These are phyloP conservation scores for Boletus pseudopeckii DNA, from an alignment of 768 basidiomycete genomes.

Conservation along the genomic window DNA sequence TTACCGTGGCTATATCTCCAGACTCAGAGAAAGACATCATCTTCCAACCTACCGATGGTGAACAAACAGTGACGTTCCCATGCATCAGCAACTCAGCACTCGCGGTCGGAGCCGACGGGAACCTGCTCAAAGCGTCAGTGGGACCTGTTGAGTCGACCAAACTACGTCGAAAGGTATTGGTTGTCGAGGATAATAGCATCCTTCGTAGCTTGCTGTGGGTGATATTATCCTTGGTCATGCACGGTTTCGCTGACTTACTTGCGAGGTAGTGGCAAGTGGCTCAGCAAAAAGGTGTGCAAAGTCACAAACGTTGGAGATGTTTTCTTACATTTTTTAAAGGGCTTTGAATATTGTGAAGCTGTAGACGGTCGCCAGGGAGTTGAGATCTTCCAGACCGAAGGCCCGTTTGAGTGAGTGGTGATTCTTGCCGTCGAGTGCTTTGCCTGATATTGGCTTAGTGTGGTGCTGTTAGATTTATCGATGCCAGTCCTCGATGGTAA, in stretches of 20 bases:
- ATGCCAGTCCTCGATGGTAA: slow-evolving; percentile 92
- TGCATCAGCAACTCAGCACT: slow-evolving; percentile 42
- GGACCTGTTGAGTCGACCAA: slow-evolving; percentile 46
- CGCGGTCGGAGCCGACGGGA: slow-evolving; percentile 57
- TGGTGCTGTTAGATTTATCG: slow-evolving; percentile 83
- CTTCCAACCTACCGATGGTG: slow-evolving; percentile 15
- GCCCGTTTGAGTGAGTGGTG: slow-evolving; percentile 78
- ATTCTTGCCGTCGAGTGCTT: neutral
- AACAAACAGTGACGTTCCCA: slow-evolving; percentile 4
- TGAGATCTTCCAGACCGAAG: slow-evolving; percentile 61
- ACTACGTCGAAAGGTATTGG: slow-evolving; percentile 59
- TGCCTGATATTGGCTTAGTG: slow-evolving; percentile 40
- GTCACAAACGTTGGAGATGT: neutral
- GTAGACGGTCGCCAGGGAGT: slow-evolving; percentile 86
- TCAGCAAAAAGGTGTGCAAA: slow-evolving; percentile 47
- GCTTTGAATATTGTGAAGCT: slow-evolving; percentile 74
- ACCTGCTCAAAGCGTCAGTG: slow-evolving; percentile 65
- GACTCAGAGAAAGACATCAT: slow-evolving; percentile 31
- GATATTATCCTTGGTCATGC: neutral
- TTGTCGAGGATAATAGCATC: slow-evolving; percentile 89
- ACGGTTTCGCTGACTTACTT: slow-evolving; percentile 9
- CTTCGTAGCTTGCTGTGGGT: slow-evolving; percentile 79
- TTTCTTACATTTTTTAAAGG: slow-evolving; percentile 35
- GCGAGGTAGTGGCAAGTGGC: slow-evolving; percentile 54
- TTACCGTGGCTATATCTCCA: slow-evolving; percentile 18